Evolutionary conservation across 768 basidiomycete genomes (phyloP), one percentile per base, ranked within the genome.

Genomic region (Podaxis mareebaensis): DNA sequence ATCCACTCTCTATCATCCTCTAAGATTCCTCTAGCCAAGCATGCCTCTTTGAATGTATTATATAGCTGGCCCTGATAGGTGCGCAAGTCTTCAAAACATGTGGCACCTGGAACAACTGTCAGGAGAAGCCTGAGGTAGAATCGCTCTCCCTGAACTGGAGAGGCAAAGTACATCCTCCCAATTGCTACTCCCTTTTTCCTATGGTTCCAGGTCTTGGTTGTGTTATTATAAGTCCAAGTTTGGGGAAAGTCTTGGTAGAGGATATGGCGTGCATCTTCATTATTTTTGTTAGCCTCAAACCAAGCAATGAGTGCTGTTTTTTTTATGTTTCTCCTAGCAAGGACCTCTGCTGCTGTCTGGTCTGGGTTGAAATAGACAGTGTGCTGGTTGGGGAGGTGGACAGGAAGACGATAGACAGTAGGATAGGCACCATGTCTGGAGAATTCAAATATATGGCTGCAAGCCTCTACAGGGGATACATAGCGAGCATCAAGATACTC

Each of bases 1-100:
- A 67, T 10, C 80, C 80, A 84, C 64, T 85, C 83, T 0, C 70
- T 67, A 69, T 85, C 79, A 73, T 83, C 78, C n/a, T 82, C 73
- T 0, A 85, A 70, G 0, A 85, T 73, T 0, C 80, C 81, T 2
- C 63, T 58, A 17, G 77, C 77, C 20, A 74, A 30, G 59, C 82
- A 85, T 2, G 81, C 81, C 0, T 70, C 77, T 54, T 75, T 68
- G 55, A 76, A 84, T 1, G 77, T 75, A 0, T 63, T 56, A 69
- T 71, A 64, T 0, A 66, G 26, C 0, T 59, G 39, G 2, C 73
- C 63, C 33, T 71, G 60, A 42, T 67, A 42, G 3, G 49, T 70
- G 0, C 66, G 56, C 4, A 78, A 62, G 60, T 72, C 56, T 38
- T 51, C 71, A 63, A 73, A 75, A 2, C 68, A 73, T 12, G 51